Percentiles rank a stretch among this genome's conserved stretches.
Conservation (phyloP, 176 grass and related monocot genomes). For the Saccharum spontaneum region DNA sequence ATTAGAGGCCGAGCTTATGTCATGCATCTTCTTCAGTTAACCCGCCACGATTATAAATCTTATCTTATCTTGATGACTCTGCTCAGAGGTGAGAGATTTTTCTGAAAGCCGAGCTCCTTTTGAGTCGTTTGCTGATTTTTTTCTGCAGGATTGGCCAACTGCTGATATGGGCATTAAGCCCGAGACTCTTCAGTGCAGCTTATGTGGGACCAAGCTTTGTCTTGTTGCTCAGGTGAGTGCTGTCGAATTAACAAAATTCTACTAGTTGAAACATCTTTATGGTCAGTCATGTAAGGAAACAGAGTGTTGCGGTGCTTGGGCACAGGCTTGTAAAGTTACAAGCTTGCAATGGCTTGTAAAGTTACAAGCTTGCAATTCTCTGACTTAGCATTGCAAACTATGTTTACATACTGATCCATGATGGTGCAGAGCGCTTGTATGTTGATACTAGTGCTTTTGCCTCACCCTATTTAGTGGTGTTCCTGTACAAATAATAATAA, state of each 20-base stretch:
- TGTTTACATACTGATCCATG: background rate
- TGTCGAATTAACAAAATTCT: background rate
- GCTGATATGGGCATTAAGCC: conserved; percentile 34
- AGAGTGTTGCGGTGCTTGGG: background rate
- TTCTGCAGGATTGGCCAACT: conserved; percentile 68
- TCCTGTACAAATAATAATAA: background rate
- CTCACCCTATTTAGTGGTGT: background rate
- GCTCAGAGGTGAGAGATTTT: background rate
- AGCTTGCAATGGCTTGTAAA: background rate
- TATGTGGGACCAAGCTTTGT: conserved; percentile 65
- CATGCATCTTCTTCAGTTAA: background rate
- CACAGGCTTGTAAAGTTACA: background rate
- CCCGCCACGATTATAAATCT: background rate
- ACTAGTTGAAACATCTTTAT: conserved; percentile 10
- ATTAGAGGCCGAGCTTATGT: background rate
- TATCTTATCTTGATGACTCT: background rate
- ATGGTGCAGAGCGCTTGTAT: background rate
- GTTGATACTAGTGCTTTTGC: background rate
- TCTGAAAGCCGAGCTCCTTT: background rate
- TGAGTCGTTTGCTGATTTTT: conserved; percentile 12
- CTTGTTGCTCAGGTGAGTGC: conserved; percentile 83
- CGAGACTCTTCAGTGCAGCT: conserved; percentile 53
- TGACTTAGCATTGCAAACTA: background rate
- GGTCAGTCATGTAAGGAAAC: background rate
- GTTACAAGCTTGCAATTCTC: background rate